Percentiles rank a stretch among this genome's conserved stretches.
phyloP scores from a whole-genome alignment of 139 green algal species.

The Picochlorum sp. region DNA sequence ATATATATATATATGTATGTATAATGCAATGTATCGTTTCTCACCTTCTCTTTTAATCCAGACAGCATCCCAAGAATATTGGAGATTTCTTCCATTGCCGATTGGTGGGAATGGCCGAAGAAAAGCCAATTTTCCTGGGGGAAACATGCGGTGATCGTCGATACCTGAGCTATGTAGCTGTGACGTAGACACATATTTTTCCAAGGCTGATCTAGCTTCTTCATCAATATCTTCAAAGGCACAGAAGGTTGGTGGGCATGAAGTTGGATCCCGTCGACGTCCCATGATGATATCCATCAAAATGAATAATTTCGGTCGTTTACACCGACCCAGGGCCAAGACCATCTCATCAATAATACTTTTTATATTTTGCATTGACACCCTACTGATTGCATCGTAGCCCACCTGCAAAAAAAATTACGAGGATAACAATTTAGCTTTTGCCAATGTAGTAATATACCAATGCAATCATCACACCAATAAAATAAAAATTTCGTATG shows the following conservation, averaged over 20 bases:
- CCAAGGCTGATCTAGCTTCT: slow-evolving; percentile 5
- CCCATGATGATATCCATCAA: background rate
- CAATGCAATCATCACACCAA: too few relatives aligned
- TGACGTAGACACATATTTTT: background rate
- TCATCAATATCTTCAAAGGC: slow-evolving; percentile 8
- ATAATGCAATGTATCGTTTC: too few relatives aligned
- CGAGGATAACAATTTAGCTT: background rate
- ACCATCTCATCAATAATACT: slow-evolving; percentile 38
- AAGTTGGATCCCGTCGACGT: background rate
- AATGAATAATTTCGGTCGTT: slow-evolving; percentile 18
- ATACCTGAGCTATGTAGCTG: slow-evolving; percentile 3
- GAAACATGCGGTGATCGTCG: slow-evolving; percentile 8
- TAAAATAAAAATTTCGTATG: too few relatives aligned
- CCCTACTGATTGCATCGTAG: background rate
- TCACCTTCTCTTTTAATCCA: slow-evolving; percentile 12
- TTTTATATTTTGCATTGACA: slow-evolving; percentile 6
- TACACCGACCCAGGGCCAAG: slow-evolving; percentile 33
- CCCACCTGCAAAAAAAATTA: too few relatives aligned
- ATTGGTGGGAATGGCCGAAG: slow-evolving; percentile 9
- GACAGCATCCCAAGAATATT: slow-evolving; percentile 22
- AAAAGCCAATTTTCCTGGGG: slow-evolving; percentile 13
- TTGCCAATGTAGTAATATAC: background rate
- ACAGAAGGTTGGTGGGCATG: slow-evolving; percentile 15
- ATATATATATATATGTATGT: too few relatives aligned
- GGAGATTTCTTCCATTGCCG: background rate